These are phyloP conservation scores for Fusarium haematococcum DNA, from an alignment of 2,329 filamentous ascomycete species.

Conservation along the genomic window DNA sequence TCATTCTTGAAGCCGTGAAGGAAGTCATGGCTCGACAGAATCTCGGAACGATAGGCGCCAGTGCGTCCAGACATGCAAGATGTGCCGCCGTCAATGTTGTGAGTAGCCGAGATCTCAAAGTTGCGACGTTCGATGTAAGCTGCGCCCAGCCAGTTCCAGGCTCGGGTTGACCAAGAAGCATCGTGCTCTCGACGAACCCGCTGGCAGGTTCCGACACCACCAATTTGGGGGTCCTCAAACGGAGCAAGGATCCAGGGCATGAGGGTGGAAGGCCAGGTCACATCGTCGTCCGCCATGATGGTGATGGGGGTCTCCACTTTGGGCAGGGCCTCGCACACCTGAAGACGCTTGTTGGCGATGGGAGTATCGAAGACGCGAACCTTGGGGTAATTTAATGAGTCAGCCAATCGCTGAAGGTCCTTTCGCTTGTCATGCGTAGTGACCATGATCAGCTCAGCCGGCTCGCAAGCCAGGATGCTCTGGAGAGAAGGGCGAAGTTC, in stretches of 20 bases:
- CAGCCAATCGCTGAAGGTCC: conserved; percentile 74
- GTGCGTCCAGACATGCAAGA: conserved; percentile 96
- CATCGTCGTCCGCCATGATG: conserved; percentile 95
- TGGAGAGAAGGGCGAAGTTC: conserved; percentile 85
- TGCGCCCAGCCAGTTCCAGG: conserved; percentile 91
- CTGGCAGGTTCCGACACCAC: conserved; percentile 93
- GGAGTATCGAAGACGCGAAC: conserved; percentile 81
- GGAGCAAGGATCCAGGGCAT: conserved; percentile 93
- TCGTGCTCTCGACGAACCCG: conserved; percentile 78
- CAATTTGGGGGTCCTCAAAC: conserved; percentile 85
- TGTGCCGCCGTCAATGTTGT: conserved; percentile 94
- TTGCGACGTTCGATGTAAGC: conserved; percentile 94
- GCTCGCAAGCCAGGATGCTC: conserved; percentile 78
- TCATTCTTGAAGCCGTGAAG: conserved; percentile 91
- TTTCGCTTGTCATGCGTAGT: conserved; percentile 85
- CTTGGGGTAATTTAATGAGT: conserved; percentile 68
- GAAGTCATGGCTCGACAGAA: conserved; percentile 87
- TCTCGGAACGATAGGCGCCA: conserved; percentile 89
- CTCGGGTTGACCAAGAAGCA: conserved; percentile 68
- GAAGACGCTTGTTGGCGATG: conserved; percentile 94
- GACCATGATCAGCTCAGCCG: conserved; percentile 82
- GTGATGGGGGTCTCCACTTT: conserved; percentile 86
- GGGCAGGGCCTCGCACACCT: conserved; percentile 92
- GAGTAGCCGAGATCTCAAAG: conserved; percentile 96
- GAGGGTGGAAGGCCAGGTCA: conserved; percentile 88